Conservation (phyloP, 306 rosid genomes). For the Cercis canadensis region DNA sequence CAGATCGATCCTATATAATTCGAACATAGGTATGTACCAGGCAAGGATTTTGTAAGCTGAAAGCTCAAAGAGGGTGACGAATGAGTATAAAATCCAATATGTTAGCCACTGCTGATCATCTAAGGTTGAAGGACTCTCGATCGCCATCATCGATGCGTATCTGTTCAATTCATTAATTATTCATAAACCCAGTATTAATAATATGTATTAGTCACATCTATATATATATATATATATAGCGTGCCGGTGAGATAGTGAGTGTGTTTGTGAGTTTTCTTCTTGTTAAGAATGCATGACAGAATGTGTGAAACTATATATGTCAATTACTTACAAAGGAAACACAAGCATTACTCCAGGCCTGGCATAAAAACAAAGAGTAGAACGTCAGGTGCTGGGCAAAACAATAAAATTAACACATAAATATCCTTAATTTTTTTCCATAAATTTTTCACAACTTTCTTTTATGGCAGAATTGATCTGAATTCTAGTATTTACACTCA, state of each 20-base stretch:
- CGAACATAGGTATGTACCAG: conserved; percentile 78
- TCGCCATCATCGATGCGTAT: conserved; percentile 86
- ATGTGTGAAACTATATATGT: conserved; percentile 11
- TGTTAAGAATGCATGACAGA: background rate
- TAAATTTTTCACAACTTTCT: too few species aligned
- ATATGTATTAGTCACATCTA: background rate
- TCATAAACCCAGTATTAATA: too few species aligned
- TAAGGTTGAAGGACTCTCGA: conserved; percentile 85
- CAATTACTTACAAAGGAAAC: conserved; percentile 82
- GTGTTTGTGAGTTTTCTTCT: background rate
- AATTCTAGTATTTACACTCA: too few species aligned
- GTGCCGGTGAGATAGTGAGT: background rate
- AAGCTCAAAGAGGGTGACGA: conserved; percentile 78
- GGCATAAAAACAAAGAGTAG: conserved; percentile 30
- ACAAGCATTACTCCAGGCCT: conserved; percentile 94
- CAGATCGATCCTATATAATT: too few species aligned
- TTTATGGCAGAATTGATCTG: too few species aligned
- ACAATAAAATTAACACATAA: background rate
- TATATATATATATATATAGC: background rate
- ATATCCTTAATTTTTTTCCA: too few species aligned
- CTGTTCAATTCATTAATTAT: conserved; percentile 37
- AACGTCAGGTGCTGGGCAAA: conserved; percentile 18
- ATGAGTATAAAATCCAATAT: conserved; percentile 87
- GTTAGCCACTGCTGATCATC: conserved; percentile 98
- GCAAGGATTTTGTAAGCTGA: conserved; percentile 65